Evolutionary conservation across 2,329 filamentous ascomycete species (phyloP).

Genomic region (Fusarium pseudograminearum): DNA sequence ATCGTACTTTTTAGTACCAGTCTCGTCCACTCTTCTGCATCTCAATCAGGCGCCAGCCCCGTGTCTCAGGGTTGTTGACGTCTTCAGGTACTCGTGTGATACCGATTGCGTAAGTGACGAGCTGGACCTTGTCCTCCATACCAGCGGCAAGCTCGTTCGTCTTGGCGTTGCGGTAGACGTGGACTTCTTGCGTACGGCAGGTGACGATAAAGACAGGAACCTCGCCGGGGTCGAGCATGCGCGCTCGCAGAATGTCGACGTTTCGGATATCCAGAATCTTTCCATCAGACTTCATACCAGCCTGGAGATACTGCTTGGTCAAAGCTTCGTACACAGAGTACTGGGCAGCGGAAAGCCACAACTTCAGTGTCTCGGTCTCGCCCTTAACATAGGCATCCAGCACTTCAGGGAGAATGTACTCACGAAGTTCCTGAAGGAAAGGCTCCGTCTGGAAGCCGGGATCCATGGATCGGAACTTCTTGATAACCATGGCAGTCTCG

Average conservation of each 20-base stretch:
- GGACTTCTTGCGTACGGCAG: slow-evolving; percentile 95
- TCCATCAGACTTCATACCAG: slow-evolving; percentile 93
- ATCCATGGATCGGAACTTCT: slow-evolving; percentile 97
- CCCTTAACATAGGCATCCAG: slow-evolving; percentile 98
- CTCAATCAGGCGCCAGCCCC: slow-evolving; percentile 97
- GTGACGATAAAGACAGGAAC: slow-evolving; percentile 97
- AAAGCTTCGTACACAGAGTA: slow-evolving; percentile 97
- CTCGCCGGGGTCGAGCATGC: slow-evolving; percentile 86
- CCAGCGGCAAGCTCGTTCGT: slow-evolving; percentile 89
- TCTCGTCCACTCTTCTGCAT: slow-evolving; percentile 98
- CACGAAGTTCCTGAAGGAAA: slow-evolving; percentile 93
- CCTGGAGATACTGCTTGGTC: slow-evolving; percentile 93
- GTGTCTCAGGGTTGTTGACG: slow-evolving; percentile 95
- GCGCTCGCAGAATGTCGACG: slow-evolving; percentile 86
- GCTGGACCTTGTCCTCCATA: slow-evolving; percentile 98
- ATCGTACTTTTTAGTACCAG: slow-evolving; percentile 65
- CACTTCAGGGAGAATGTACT: slow-evolving; percentile 97
- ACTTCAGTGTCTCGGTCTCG: slow-evolving; percentile 87
- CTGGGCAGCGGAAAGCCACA: slow-evolving; percentile 96
- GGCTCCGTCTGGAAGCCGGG: slow-evolving; percentile 94
- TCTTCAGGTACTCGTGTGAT: slow-evolving; percentile 94
- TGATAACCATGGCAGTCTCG: slow-evolving; percentile 96
- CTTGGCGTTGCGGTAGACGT: slow-evolving; percentile 95
- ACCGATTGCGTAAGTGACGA: slow-evolving; percentile 97
- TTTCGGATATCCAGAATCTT: slow-evolving; percentile 94